Evolutionary conservation across 805 yeast genomes (phyloP), one percentile per base, ranked within the genome.

Genomic region (Jamesozyma spencerorum): DNA sequence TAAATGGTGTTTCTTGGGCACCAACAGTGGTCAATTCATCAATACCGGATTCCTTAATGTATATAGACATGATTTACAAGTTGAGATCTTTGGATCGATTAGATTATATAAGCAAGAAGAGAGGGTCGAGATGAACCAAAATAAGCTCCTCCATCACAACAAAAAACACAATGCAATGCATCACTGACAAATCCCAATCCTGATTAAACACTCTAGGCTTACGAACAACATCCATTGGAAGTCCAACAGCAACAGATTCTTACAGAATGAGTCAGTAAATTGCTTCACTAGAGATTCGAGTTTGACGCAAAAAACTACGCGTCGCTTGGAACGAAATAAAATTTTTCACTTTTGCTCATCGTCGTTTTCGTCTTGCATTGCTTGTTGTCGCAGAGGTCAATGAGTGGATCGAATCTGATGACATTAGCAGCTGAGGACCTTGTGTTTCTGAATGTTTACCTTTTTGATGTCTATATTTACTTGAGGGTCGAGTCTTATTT

Each of bases 11-110:
- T 18, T 69, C 72, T 59, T 79, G 71, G 18, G 85, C 47, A 37
- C 97, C 97, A 2, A 59, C 45, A n/a, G 69, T 70, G 20, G 71
- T 64, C 18, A 68, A 53, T 35, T 68, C 74, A 53, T 86, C 96
- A 26, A 58, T 66, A 46, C 97, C 97, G 37, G 66, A 58, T 52
- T 86, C 95, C 74, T 82, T 74, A 47, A 92, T 79, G 65, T 82
- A 86, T 29, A 81, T 63, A 46, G 61, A 55, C 62, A 49, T 49
- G 4, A 15, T 8, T 32, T 5, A n/a, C n/a, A 18, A 28, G 13
- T 29, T 22, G 10, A 22, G 26, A 10, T 22, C n/a, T 20, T 4
- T 15, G 27, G 18, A 31, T 15, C 5, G 18, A 12, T 28, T 28
- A 28, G n/a, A 5, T 15, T 30, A 30, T 15, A 6, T 15, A 14